Evolutionary conservation across 805 yeast species (phyloP), one percentile per base, ranked within the genome.

Genomic region (Schwanniomyces yamadae): DNA sequence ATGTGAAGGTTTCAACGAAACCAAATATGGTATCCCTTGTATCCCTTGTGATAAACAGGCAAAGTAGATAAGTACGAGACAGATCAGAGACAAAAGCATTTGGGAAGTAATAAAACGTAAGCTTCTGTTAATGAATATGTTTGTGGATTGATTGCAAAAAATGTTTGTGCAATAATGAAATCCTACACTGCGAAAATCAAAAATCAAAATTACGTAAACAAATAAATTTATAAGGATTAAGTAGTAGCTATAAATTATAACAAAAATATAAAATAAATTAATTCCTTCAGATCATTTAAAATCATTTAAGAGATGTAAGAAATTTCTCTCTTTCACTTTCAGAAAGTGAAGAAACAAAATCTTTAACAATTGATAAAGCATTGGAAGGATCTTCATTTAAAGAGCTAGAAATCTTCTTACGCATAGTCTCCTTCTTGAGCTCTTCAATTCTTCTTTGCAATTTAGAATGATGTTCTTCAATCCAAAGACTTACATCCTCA

Each of bases 401-500:
- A 39, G 80, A 62, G 46, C 73, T 73, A 29, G 84, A 79, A 52
- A 85, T 64, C 29, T 75, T 77, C 57, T 77, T 80, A 45, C 83
- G 83, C 44, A 79, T 74, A 27, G 77, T 69, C 56, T 84, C 93
- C 34, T 72, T 62, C 65, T 80, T 82, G 63, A 85, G 69, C 44
- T 76, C 75, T 6, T 73, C 80, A 50, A 85, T 70, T 48, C 70
- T 71, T 33, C 73, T 66, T 42, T 83, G 83, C 42, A 87, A 70
- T 39, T 72, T 57, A 37, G 71, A 69, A 55, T 80, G 89, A 63
- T 84, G 80, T 48, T 78, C 81, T 63, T 88, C 96, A 50, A 88
- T 82, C 89, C 90, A 90, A 41, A 71, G 72, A 41, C 93, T 87
- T 44, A 89, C 91, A 22, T 75, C 84, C 54, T 73, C 72, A 60